phyloP scores from a whole-genome alignment of 1,139 yeast species.

The Blastobotrys persicus region DNA sequence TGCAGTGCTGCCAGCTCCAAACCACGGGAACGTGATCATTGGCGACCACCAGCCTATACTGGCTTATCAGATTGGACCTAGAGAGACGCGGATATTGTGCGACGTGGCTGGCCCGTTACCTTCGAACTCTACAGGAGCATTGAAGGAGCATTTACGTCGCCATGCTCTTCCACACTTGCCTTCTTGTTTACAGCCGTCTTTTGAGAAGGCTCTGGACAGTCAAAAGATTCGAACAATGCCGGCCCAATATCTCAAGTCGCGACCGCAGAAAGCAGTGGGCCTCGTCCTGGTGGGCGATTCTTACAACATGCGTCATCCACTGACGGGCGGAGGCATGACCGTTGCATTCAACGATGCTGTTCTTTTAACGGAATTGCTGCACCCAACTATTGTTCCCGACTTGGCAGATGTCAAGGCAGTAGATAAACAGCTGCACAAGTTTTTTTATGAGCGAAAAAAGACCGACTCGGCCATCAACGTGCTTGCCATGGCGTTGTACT shows the following conservation, averaged over 20 bases:
- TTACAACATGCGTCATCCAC: conserved; percentile 95
- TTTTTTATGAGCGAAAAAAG: conserved; percentile 74
- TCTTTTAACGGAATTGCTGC: conserved; percentile 55
- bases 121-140: conserved; percentile 54
- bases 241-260: conserved; percentile 83
- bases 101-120: conserved; percentile 85
- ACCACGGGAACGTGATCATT: conserved; percentile 87
- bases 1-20: conserved; percentile 66
- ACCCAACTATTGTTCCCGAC: conserved; percentile 54
- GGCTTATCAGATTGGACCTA: conserved; percentile 79
- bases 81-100: conserved; percentile 84
- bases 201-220: conserved; percentile 52
- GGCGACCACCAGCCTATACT: conserved; percentile 87
- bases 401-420: conserved; percentile 58
- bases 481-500: conserved; percentile 82
- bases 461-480: conserved; percentile 86
- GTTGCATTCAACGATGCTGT: conserved; percentile 91
- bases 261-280: conserved; percentile 66
- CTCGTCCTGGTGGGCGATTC: conserved; percentile 88
- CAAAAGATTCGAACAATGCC: conserved; percentile 84
- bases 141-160: conserved; percentile 57
- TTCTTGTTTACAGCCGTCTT: conserved; percentile 58
- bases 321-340: conserved; percentile 99
- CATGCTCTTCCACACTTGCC: conserved; percentile 74
- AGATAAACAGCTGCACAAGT: conserved; percentile 53